Conservation (phyloP, 1,284 basidiomycete species). For the Cryptococcus maquisensis region DNA sequence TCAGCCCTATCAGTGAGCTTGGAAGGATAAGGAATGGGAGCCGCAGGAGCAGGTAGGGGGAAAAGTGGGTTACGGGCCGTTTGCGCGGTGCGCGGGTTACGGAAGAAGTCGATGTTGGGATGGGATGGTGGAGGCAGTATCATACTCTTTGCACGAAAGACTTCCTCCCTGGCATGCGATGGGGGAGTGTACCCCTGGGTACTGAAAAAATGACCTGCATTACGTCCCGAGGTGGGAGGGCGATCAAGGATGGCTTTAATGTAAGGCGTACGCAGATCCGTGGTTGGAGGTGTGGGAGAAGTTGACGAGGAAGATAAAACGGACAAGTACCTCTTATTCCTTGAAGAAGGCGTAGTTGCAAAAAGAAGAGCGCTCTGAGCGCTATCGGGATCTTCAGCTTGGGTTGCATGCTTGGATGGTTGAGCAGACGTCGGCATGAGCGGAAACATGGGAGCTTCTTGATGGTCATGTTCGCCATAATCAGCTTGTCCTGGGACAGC, state of each 20-base stretch:
- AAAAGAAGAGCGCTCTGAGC: neutral
- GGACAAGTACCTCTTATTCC: neutral
- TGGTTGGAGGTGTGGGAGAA: neutral
- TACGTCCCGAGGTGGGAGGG: neutral
- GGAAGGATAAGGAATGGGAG: neutral
- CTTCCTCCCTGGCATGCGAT: neutral
- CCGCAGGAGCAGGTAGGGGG: neutral
- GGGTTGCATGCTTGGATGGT: no score
- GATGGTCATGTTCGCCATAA: neutral
- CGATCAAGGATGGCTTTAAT: neutral
- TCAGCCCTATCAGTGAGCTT: neutral
- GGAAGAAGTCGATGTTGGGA: slow-evolving; percentile 4
- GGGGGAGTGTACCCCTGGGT: neutral
- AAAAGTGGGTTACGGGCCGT: neutral
- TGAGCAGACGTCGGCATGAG: neutral
- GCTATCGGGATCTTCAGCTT: no score
- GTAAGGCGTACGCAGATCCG: slow-evolving; percentile 1
- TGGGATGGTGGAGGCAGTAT: neutral
- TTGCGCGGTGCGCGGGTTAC: neutral
- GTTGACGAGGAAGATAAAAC: neutral
- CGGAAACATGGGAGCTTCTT: neutral
- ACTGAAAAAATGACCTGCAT: neutral
- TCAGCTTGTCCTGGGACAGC: neutral
- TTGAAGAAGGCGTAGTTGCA: neutral
- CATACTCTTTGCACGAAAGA: neutral